Base-by-base conservation (phyloP, 139 green algal genomes). In the Chlorella vulgaris region DNA sequence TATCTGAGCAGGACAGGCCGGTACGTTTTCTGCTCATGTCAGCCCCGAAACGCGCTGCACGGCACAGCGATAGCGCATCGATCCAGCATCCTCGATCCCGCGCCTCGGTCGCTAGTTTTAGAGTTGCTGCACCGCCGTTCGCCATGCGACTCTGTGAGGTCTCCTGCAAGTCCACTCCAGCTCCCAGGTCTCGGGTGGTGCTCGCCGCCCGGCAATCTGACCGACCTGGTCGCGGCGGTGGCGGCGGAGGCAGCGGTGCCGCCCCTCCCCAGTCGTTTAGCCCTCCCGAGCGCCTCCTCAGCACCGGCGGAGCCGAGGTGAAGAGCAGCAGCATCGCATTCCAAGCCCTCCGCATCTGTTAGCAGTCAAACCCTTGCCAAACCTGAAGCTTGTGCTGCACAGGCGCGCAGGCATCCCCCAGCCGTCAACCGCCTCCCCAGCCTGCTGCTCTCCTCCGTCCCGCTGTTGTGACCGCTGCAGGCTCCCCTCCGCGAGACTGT, bases 401-500 rank as follows among this genome's bases (percentile, higher is more conserved):
- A 58, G 15, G 15, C 47, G 47, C 47, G 47, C n/a, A n/a, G n/a
- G n/a, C n/a, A n/a, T n/a, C n/a, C n/a, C n/a, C n/a, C n/a, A n/a
- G n/a, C 55, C 5, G 5, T 28, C 55, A 15, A 28, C 3, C 28
- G 18, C 28, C 40, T 39, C 40, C n/a, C 42, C 13, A 28, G 29
- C 18, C 42, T 43, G 43, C 15, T 3, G 3, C n/a, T n/a, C n/a
- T n/a, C n/a, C n/a, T n/a, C n/a, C n/a, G n/a, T n/a, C n/a, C n/a
- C n/a, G n/a, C n/a, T n/a, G n/a, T n/a, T n/a, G n/a, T n/a, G n/a
- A n/a, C n/a, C n/a, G n/a, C n/a, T 33, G 1, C 24, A 62, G 29
- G 69, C 1, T 22, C 35, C 6, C 31, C 47, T 43, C 35, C 21
- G 7, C 2, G 73, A 83, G 35, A 95, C 92, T 1, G 88, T 94